A percentile compares a stretch with the other conserved stretches of the same genome.
Conservation (phyloP, 1,139 yeast species). For the Kurtzmaniella natalensis region DNA sequence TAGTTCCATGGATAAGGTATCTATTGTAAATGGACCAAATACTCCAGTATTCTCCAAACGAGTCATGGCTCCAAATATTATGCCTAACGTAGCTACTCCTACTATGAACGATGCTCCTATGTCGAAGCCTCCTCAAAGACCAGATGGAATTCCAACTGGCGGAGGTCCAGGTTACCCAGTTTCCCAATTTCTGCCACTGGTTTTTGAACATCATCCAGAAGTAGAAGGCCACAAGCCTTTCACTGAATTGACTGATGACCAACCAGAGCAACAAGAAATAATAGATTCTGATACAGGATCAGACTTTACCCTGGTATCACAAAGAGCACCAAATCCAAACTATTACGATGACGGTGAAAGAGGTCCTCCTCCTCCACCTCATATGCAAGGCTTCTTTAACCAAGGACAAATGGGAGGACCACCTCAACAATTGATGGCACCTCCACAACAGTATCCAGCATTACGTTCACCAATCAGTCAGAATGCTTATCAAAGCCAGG, state of each 20-base stretch:
- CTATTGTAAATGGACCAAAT: slow-evolving; percentile 27
- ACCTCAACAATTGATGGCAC: slow-evolving; percentile 9
- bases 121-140: slow-evolving; percentile 16
- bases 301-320: slow-evolving; percentile 76
- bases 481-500: slow-evolving; percentile 6
- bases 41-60: slow-evolving; percentile 27
- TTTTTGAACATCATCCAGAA: slow-evolving; percentile 44
- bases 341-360: slow-evolving; percentile 22
- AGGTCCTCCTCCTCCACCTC: slow-evolving; percentile 4
- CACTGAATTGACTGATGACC: slow-evolving; percentile 39
- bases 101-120: slow-evolving; percentile 21
- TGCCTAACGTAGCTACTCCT: slow-evolving; percentile 27
- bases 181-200: slow-evolving; percentile 17
- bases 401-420: slow-evolving; percentile 9
- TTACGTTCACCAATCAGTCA: slow-evolving; percentile 4
- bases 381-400: slow-evolving; percentile 6
- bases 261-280: slow-evolving; percentile 15
- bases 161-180: slow-evolving; percentile 2
- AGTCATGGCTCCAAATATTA: slow-evolving; percentile 31
- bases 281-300: slow-evolving; percentile 44
- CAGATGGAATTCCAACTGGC: slow-evolving; percentile 14
- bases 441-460: slow-evolving; percentile 7
- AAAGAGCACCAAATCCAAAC: slow-evolving; percentile 67
- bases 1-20: slow-evolving; percentile 17
- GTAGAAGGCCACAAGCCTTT: slow-evolving; percentile 48